phyloP scores from a whole-genome alignment of 1,284 basidiomycete species.

The Chondrostereum purpureum region DNA sequence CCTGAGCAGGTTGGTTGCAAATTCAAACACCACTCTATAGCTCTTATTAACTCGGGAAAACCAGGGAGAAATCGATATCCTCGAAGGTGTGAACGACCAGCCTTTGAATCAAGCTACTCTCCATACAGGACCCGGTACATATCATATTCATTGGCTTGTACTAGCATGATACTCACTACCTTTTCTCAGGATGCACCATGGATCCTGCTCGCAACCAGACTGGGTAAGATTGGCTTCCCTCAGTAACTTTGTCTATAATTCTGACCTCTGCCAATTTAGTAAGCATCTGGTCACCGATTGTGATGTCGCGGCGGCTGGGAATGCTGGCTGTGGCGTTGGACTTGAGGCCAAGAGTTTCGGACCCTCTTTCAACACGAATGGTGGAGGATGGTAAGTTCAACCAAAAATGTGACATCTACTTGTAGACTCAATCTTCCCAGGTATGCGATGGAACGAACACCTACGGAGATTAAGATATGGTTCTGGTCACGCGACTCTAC shows the following conservation, averaged over 20 bases:
- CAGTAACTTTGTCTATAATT: conserved; percentile 16
- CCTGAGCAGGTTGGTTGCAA: conserved; percentile 3
- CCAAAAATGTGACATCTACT: background rate
- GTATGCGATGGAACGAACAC: conserved; percentile 49
- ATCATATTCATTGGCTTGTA: too few relatives aligned
- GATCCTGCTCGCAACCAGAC: conserved; percentile 39
- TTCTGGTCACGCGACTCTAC: conserved; percentile 45
- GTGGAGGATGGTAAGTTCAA: conserved; percentile 52
- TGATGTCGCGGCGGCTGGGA: conserved; percentile 45
- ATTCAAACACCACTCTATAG: too few relatives aligned
- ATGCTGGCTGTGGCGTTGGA: conserved; percentile 62
- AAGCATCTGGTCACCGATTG: conserved; percentile 38
- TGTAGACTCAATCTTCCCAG: conserved; percentile 18
- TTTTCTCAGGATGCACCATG: conserved; percentile 48
- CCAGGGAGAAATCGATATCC: conserved; percentile 62
- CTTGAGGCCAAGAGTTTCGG: conserved; percentile 48
- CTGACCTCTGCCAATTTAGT: conserved; percentile 1
- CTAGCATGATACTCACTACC: background rate
- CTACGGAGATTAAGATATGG: conserved; percentile 46
- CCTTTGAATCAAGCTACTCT: conserved; percentile 52
- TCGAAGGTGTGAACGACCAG: conserved; percentile 62
- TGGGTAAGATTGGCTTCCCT: too few relatives aligned
- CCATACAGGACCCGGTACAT: conserved; percentile 48
- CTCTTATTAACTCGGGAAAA: too few relatives aligned
- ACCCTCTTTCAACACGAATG: conserved; percentile 49